Conservation (phyloP, 140 eudicot species). For the Ambrosia hybrid region DNA sequence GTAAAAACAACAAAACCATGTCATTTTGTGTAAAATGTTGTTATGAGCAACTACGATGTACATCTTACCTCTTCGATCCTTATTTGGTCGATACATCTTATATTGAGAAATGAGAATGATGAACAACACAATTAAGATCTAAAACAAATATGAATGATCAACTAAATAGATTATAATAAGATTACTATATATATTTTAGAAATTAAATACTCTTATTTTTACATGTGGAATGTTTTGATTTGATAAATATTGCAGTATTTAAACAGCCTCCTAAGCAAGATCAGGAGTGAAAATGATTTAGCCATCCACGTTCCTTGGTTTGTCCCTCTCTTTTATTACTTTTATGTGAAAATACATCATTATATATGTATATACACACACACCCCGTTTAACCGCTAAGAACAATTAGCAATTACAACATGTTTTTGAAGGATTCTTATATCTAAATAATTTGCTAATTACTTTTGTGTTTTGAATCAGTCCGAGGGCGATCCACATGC, state of each 20-base stretch:
- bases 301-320: conserved; percentile 61
- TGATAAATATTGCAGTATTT: conserved; percentile 53
- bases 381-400: no score
- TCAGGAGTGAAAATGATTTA: conserved; percentile 66
- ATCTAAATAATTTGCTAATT: conserved; percentile 12
- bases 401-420: not conserved
- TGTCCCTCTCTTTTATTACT: not conserved
- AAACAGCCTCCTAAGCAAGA: conserved; percentile 54
- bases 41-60: not conserved
- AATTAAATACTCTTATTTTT: not conserved
- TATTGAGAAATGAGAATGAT: not conserved
- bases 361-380: no score
- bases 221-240: conserved; percentile 23
- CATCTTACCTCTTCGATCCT: not conserved
- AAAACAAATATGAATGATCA: not conserved
- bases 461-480: conserved; percentile 32
- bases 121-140: not conserved
- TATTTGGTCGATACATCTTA: not conserved
- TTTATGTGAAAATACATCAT: not conserved
- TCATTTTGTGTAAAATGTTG: not conserved
- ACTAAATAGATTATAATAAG: no score
- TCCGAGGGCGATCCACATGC: conserved; percentile 24
- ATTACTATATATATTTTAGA: not conserved
- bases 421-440: not conserved
- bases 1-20: not conserved